Evolutionary conservation across 169 alveolate genomes (phyloP), one percentile per base, ranked within the genome.

Genomic region (Eimeria necatrix): DNA sequence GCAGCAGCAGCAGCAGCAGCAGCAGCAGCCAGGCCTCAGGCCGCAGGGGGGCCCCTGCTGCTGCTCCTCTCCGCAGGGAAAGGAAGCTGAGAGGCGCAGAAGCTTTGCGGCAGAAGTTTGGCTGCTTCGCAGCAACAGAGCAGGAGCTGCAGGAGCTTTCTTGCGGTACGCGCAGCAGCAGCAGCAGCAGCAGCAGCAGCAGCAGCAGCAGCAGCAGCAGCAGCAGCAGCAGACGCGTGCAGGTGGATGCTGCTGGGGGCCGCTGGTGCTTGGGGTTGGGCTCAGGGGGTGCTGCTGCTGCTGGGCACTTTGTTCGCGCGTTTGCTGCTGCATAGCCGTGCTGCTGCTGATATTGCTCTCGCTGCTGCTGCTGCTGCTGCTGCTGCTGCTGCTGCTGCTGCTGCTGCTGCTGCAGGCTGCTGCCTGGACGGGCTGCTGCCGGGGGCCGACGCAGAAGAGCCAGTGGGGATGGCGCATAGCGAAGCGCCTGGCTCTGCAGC

Each of bases 351-450:
- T 56, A 3, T 3, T 56, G 68, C 68, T 56, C 2, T 0, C 41
- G 2, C 2, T 32, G 41, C 41, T 32, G 41, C 41, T 59, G 70
- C 70, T 59, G 70, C 70, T 59, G 70, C 70, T 56, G 68, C 68
- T 56, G 68, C 68, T 56, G 68, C 68, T 56, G 68, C 68, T 24
- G 46, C 46, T 68, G 26, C 46, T 68, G 80, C 80, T 51, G 60
- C 60, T 78, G 88, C 70, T 5, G 49, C 68, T 78, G 88, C 88
- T 46, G 68, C 88, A 48, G 88, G 88, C 12, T 78, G 88, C 88
- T 78, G 88, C 41, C 64, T 78, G 20, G 87, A 78, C 26, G 87
- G 64, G 49, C 59, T 78, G 87, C 64, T 78, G 32, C 87, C 87
- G 46, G 48, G 46, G 24, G 87, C 9, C 16, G 87, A 49, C 16